Conservation (phyloP, 164 flowering plant genomes). For the Magnolia sinica region DNA sequence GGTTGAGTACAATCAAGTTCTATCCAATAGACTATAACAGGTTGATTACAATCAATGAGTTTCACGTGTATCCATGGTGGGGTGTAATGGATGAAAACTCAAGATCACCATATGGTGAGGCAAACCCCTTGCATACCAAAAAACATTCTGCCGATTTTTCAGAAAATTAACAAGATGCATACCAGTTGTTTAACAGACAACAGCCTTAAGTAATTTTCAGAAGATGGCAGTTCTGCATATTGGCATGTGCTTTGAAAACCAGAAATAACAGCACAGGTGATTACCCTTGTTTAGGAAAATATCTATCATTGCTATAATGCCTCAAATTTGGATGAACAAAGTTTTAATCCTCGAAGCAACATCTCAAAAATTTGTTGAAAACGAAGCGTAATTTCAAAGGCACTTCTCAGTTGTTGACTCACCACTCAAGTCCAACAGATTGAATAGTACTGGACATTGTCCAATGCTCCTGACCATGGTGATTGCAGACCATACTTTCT, state of each 20-base stretch:
- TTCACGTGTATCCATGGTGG: no score
- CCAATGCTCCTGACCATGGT: conserved; percentile 79
- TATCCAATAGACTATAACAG: no score
- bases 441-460: conserved; percentile 65
- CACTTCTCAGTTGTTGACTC: conserved; percentile 22
- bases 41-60: no score
- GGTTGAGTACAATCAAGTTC: no score
- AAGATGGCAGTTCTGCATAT: background rate
- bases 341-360: background rate
- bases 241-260: background rate
- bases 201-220: no score
- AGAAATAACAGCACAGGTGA: conserved; percentile 2
- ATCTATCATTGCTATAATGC: background rate
- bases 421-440: conserved; percentile 79
- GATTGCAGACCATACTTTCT: conserved; percentile 74
- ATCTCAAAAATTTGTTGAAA: background rate
- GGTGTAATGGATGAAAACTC: no score
- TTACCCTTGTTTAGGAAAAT: background rate
- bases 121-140: background rate
- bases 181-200: no score
- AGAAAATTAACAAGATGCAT: background rate
- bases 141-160: background rate
- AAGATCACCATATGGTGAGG: no score
- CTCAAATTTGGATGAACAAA: background rate
- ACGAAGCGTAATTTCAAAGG: background rate